Base-by-base conservation (phyloP, 2,329 filamentous ascomycete genomes). In the Diaporthe nobilis region DNA sequence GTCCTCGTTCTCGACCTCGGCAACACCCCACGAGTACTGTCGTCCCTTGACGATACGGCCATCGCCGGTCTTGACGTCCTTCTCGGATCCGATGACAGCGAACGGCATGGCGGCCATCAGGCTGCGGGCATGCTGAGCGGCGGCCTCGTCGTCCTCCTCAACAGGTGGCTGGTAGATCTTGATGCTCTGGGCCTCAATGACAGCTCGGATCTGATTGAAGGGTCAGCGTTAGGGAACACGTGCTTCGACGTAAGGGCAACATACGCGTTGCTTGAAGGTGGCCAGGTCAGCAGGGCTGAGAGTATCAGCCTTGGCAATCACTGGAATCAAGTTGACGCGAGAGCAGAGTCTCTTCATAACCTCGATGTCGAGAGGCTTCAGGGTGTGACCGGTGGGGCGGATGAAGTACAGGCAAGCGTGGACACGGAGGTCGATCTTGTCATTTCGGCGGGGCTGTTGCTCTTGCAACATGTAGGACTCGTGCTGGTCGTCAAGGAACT, bases 391-490 rank as follows among this genome's bases (percentile, higher is more conserved):
- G 74, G 97, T 99, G 75, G 97, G 97, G 84, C 97, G 93, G 86
- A 99, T 98, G 88, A 99, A 99, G 92, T 99, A 99, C 85, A 99
- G 87, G 87, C 97, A 99, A 80, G 96, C 94, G 86, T 99, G 97
- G 80, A 99, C 97, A 88, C 97, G 96, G 82, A 99, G 94, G 85
- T 99, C 97, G 82, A 99, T 99, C 92, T 98, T 99, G 90, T 99
- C 97, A 83, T 94, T 93, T 83, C 97, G 95, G 87, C 95, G 95
- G 81, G 97, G 97, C 88, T 99, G 97, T 88, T 99, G 97, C 92
- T 99, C 97, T 90, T 99, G 97, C 85, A 99, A 91, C 97, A 99
- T 99, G 88, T 99, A 99, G 51, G 97, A 99, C 90, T 99, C 97
- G 86, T 99, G 97, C 91, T 99, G 97, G 88, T 99, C 97, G 87